Evolutionary conservation across 352 stramenopile species (phyloP).

Genomic region (Phytophthora crassamura): DNA sequence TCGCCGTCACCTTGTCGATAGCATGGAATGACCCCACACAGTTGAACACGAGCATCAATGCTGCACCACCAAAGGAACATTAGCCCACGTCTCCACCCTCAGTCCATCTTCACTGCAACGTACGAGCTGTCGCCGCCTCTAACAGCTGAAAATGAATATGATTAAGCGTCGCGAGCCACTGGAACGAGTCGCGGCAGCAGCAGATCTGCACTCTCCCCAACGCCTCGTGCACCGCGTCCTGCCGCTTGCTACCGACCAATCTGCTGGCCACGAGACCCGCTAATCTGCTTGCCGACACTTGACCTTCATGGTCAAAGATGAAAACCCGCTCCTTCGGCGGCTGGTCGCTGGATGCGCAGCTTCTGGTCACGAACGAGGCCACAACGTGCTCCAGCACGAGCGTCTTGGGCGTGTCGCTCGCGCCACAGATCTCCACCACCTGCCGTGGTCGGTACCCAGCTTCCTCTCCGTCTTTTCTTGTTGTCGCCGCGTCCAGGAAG

Average conservation of each 20-base stretch:
- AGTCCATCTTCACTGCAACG: slow-evolving; percentile 11
- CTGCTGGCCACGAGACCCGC: slow-evolving; percentile 13
- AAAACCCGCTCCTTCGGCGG: slow-evolving; percentile 51
- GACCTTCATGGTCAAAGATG: slow-evolving; percentile 72
- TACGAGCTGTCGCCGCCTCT: slow-evolving; percentile 53
- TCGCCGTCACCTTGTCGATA: slow-evolving; percentile 63
- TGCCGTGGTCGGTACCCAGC: slow-evolving; percentile 63
- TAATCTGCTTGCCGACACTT: slow-evolving; percentile 35
- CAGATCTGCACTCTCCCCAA: slow-evolving; percentile 52
- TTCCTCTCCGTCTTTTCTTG: slow-evolving; percentile 15
- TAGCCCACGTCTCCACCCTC: not conserved
- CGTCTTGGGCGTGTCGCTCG: slow-evolving; percentile 42
- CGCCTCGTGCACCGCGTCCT: slow-evolving; percentile 26
- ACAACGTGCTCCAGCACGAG: slow-evolving; percentile 66
- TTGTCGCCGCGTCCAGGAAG: slow-evolving; percentile 62
- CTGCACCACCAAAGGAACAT: slow-evolving; percentile 29
- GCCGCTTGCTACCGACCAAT: slow-evolving; percentile 12
- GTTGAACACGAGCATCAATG: slow-evolving; percentile 67
- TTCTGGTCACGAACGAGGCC: slow-evolving; percentile 63
- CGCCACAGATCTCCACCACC: slow-evolving; percentile 64
- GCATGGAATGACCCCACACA: slow-evolving; percentile 67
- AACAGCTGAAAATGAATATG: slow-evolving; percentile 73
- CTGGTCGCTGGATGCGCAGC: slow-evolving; percentile 20
- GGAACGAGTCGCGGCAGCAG: slow-evolving; percentile 69
- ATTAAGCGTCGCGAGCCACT: slow-evolving; percentile 80